Percentiles rank a stretch among this genome's conserved stretches.
Evolutionary conservation across 176 grass and related monocot species (phyloP).

Genomic region (Oryza glumipatula): DNA sequence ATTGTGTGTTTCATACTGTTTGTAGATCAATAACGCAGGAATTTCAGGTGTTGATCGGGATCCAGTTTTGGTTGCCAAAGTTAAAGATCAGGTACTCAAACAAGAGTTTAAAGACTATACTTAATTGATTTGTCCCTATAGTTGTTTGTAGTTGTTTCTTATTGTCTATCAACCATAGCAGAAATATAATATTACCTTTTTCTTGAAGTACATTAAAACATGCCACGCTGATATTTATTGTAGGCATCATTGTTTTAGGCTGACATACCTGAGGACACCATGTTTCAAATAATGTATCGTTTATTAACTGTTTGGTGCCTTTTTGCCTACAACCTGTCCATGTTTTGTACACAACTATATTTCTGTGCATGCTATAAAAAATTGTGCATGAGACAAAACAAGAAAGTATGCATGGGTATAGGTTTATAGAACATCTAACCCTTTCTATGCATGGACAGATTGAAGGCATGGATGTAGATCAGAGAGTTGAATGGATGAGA

Average conservation of each 20-base stretch:
- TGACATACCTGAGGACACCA: neutral
- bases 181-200: neutral
- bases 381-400: neutral
- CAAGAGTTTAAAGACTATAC: neutral
- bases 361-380: neutral
- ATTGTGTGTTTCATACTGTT: neutral
- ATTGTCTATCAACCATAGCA: neutral
- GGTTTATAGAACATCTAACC: neutral
- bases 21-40: conserved; percentile 72
- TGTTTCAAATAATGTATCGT: neutral
- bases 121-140: neutral
- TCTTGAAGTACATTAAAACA: neutral
- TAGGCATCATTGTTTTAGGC: neutral
- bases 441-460: conserved; percentile 29
- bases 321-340: neutral
- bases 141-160: neutral
- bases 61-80: conserved; percentile 43
- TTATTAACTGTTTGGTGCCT: neutral
- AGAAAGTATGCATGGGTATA: neutral
- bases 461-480: conserved; percentile 40
- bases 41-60: conserved; percentile 54
- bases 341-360: neutral
- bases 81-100: conserved; percentile 47
- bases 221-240: neutral
- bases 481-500: conserved; percentile 52